These are phyloP conservation scores for Ophiocordyceps polyrhachis-furcata DNA, from an alignment of 2,329 filamentous ascomycete species.

Conservation along the genomic window DNA sequence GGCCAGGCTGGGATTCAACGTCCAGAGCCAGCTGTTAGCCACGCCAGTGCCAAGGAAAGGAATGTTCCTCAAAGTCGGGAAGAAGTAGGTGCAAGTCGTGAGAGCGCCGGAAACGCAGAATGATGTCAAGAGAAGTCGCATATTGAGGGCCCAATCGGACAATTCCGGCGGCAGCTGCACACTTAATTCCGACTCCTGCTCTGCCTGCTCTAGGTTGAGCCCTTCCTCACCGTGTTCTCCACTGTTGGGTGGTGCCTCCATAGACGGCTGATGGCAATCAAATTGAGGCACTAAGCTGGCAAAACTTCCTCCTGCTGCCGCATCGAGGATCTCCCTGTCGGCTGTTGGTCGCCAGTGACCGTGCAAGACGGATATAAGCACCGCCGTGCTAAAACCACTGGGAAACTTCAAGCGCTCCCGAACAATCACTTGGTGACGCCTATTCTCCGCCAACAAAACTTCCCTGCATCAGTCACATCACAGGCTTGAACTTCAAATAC, in stretches of 20 bases:
- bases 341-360: conserved; percentile 26
- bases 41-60: conserved; percentile 65
- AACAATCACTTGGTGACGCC: conserved; percentile 77
- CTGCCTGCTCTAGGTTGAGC: conserved; percentile 12
- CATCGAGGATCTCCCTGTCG: conserved; percentile 16
- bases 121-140: conserved; percentile 34
- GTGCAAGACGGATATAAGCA: conserved; percentile 83
- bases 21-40: conserved; percentile 79
- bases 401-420: conserved; percentile 85
- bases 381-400: conserved; percentile 83
- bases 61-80: conserved; percentile 68
- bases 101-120: conserved; percentile 43
- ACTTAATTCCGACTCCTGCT: conserved; percentile 9
- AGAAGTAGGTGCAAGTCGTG: conserved; percentile 77
- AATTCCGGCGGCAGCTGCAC: conserved; percentile 6
- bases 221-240: conserved; percentile 6
- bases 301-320: conserved; percentile 19
- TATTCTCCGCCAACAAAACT: conserved; percentile 7
- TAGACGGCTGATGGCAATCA: background rate
- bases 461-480: background rate
- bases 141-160: conserved; percentile 24
- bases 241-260: conserved; percentile 3
- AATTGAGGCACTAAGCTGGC: conserved; percentile 18
- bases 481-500: background rate
- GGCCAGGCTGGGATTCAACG: conserved; percentile 86